Evolutionary conservation across 1,139 yeast genomes (phyloP).

Genomic region (Taphrina populina): DNA sequence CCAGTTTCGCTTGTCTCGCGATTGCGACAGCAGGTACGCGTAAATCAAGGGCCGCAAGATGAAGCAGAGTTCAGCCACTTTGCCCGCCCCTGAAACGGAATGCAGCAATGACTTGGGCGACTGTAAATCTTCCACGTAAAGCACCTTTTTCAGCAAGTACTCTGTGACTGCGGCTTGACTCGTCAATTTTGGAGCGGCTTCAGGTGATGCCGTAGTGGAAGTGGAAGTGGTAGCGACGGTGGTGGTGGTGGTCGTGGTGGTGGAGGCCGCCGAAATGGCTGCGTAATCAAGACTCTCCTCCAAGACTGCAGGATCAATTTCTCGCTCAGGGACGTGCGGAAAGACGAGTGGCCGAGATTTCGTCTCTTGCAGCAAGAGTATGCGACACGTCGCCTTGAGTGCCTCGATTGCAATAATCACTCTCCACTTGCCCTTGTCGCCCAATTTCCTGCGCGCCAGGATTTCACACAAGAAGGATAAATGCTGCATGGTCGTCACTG

Average conservation of each 20-base stretch:
- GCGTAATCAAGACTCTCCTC: slow-evolving; percentile 33
- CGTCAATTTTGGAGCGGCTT: slow-evolving; percentile 43
- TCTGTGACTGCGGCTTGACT: slow-evolving; percentile 41
- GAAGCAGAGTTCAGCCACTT: slow-evolving; percentile 45
- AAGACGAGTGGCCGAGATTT: slow-evolving; percentile 43
- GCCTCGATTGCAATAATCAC: slow-evolving; percentile 45
- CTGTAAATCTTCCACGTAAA: slow-evolving; percentile 46
- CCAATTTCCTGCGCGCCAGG: slow-evolving; percentile 43
- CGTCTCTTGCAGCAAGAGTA: slow-evolving; percentile 43
- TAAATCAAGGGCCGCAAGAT: slow-evolving; percentile 48
- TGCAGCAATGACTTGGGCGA: slow-evolving; percentile 45
- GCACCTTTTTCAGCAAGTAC: slow-evolving; percentile 42
- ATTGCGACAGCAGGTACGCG: slow-evolving; percentile 43
- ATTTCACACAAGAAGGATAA: slow-evolving; percentile 48
- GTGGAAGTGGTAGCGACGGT: neutral
- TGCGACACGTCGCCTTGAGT: slow-evolving; percentile 43
- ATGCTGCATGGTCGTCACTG: slow-evolving; percentile 45
- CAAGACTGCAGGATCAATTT: slow-evolving; percentile 43
- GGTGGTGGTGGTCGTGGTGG: neutral
- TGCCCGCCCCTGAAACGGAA: slow-evolving; percentile 41
- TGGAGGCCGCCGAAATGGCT: slow-evolving; percentile 10
- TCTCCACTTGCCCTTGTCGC: slow-evolving; percentile 44
- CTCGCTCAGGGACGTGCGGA: slow-evolving; percentile 47
- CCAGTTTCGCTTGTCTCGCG: slow-evolving; percentile 42
- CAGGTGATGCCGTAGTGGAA: neutral